Percentiles rank a stretch among this genome's conserved stretches.
phyloP scores from a whole-genome alignment of 495 filamentous ascomycete species.

The Cladorrhinum samala region DNA sequence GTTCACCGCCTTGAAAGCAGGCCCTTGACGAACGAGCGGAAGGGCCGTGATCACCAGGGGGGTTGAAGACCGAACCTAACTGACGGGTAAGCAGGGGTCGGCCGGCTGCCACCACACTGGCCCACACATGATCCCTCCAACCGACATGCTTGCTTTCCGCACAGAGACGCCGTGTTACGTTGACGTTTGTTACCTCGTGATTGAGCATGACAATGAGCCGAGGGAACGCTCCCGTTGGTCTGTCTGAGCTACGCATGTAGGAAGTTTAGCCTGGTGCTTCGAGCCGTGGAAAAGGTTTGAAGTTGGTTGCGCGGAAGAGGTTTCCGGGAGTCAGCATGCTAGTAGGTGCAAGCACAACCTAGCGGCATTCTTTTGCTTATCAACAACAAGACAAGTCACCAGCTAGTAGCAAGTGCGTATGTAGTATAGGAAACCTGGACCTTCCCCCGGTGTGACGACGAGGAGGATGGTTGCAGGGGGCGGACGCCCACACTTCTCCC shows the following conservation, averaged over 20 bases:
- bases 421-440: no score
- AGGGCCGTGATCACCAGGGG: not conserved
- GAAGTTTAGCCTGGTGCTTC: not conserved
- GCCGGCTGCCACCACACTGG: not conserved
- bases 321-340: conserved; percentile 19
- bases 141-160: not conserved
- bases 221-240: not conserved
- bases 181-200: not conserved
- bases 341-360: not conserved
- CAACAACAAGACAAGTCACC: conserved; percentile 14
- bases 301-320: conserved; percentile 18
- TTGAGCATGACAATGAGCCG: not conserved
- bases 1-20: not conserved
- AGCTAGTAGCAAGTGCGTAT: no score
- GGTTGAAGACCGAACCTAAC: not conserved
- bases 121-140: not conserved
- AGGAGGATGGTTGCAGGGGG: conserved; percentile 5
- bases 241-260: no score
- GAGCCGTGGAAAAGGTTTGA: conserved; percentile 1
- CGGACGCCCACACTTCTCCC: conserved; percentile 13
- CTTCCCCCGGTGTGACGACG: conserved; percentile 18
- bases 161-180: not conserved
- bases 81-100: not conserved
- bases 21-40: not conserved
- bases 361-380: not conserved